Conservation (phyloP, 208 protist genomes). For the Crithidia fasciculata region DNA sequence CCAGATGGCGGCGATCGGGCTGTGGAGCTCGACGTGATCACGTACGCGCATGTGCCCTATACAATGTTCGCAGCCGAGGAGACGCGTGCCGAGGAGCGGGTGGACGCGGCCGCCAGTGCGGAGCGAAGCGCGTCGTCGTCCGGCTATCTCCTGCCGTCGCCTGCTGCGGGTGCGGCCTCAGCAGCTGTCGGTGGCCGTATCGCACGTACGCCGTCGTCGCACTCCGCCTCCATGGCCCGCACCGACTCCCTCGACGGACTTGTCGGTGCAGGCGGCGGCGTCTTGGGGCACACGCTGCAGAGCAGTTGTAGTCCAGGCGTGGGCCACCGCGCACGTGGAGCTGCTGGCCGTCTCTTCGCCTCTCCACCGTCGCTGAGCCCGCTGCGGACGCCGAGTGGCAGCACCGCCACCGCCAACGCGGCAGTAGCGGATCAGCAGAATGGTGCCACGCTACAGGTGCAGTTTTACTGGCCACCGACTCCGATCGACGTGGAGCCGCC, state of each 20-base stretch:
- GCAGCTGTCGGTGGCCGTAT: background rate
- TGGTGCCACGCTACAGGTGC: conserved; percentile 34
- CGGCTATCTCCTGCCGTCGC: conserved; percentile 6
- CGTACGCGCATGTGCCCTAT: conserved; percentile 60
- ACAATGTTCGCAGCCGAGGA: conserved; percentile 36
- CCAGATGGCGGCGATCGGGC: background rate
- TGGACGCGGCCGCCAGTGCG: background rate
- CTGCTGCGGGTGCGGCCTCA: background rate
- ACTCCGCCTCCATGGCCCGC: conserved; percentile 15
- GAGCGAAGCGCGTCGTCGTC: conserved; percentile 9
- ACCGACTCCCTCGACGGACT: conserved; percentile 27
- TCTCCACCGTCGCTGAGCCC: background rate
- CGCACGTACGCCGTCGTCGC: conserved; percentile 7
- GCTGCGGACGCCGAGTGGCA: conserved; percentile 2
- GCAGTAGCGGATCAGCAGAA: conserved; percentile 17
- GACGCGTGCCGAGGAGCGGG: conserved; percentile 5
- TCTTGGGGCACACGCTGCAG: conserved; percentile 33
- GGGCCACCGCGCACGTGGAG: background rate
- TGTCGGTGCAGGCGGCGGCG: conserved; percentile 3
- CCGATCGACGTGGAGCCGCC: conserved; percentile 18
- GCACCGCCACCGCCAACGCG: conserved; percentile 1
- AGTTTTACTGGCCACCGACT: conserved; percentile 35
- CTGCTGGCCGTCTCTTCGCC: background rate
- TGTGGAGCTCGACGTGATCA: conserved; percentile 33
- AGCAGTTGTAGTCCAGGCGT: conserved; percentile 31